phyloP scores from a whole-genome alignment of 2,329 filamentous ascomycete species.

The Fusarium citri region DNA sequence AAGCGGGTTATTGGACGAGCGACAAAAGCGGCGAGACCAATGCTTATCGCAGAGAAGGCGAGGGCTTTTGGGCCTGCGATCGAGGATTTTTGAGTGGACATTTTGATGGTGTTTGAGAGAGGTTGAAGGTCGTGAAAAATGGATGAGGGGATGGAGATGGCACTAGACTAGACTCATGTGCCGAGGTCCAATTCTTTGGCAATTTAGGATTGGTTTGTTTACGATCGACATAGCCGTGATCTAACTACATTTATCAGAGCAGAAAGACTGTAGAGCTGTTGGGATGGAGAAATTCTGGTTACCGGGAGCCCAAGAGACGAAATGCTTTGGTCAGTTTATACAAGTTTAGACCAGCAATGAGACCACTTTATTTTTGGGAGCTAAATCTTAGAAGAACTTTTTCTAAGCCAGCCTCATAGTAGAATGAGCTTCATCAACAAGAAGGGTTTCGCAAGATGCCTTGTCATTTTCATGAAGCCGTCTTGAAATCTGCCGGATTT shows the following conservation, averaged over 20 bases:
- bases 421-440: accelerated
- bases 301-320: neutral
- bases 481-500: too few species aligned
- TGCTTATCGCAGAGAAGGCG: neutral
- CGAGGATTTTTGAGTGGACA: neutral
- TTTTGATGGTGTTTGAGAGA: neutral
- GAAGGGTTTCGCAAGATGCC: too few species aligned
- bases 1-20: neutral
- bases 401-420: accelerated
- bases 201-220: neutral
- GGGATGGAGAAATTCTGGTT: accelerated
- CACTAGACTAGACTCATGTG: neutral
- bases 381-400: too few species aligned
- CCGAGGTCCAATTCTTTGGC: neutral
- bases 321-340: accelerated
- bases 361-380: accelerated
- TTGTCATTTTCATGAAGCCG: too few species aligned
- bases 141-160: conserved; percentile 12
- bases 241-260: neutral
- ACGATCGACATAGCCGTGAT: neutral
- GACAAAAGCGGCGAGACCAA: neutral
- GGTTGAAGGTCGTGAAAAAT: neutral
- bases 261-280: accelerated
- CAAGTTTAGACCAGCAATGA: neutral
- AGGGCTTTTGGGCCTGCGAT: neutral